Conservation (phyloP, 345 rosid genomes). For the Eucalyptus microcorys region DNA sequence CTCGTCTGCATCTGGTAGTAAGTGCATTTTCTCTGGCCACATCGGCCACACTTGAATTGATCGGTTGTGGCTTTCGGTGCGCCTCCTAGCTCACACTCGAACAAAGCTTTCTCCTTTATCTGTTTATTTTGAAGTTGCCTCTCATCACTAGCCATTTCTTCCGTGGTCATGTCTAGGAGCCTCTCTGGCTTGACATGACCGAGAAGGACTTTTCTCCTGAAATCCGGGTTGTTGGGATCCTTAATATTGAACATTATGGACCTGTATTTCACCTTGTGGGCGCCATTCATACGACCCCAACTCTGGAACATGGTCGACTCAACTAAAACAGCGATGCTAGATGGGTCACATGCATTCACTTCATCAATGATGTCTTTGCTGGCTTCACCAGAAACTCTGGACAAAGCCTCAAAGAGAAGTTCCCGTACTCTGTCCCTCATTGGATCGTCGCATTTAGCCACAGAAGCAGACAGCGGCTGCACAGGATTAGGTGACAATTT, state of each 20-base stretch:
- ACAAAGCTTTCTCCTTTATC: slow-evolving; percentile 26
- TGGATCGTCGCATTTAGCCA: slow-evolving; percentile 21
- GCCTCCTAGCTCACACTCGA: slow-evolving; percentile 13
- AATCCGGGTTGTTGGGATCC: slow-evolving; percentile 41
- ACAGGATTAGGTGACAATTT: not conserved
- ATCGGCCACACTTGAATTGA: slow-evolving; percentile 36
- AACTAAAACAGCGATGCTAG: slow-evolving; percentile 16
- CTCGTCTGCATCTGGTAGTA: slow-evolving; percentile 44
- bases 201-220: slow-evolving; percentile 38
- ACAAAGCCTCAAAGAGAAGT: slow-evolving; percentile 25
- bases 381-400: slow-evolving; percentile 32
- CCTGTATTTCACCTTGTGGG: slow-evolving; percentile 27
- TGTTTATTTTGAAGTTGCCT: slow-evolving; percentile 22
- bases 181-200: slow-evolving; percentile 26
- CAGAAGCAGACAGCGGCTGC: slow-evolving; percentile 2
- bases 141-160: slow-evolving; percentile 44
- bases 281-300: slow-evolving; percentile 25
- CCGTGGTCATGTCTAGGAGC: slow-evolving; percentile 17
- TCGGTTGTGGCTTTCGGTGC: slow-evolving; percentile 31
- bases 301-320: slow-evolving; percentile 31
- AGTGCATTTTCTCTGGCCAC: slow-evolving; percentile 24
- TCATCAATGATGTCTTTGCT: slow-evolving; percentile 4
- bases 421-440: slow-evolving; percentile 31
- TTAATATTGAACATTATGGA: slow-evolving; percentile 37
- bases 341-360: slow-evolving; percentile 23